Evolutionary conservation across 345 rosid genomes (phyloP).

Genomic region (Hibiscus mutabilis): DNA sequence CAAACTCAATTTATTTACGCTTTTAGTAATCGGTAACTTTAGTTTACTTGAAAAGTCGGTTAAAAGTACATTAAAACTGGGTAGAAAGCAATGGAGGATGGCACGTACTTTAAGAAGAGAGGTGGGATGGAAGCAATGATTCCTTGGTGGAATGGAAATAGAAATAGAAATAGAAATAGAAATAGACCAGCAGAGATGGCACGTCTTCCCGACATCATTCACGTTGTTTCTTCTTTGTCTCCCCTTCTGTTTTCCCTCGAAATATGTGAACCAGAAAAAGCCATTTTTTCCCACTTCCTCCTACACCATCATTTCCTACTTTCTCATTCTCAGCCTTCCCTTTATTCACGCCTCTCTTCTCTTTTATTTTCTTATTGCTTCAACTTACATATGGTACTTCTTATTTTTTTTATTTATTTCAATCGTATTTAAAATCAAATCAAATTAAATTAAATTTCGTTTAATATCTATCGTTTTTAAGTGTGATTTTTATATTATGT

Average conservation of each 20-base stretch:
- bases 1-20: no score
- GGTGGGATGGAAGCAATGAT: neutral
- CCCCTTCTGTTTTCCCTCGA: neutral
- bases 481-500: no score
- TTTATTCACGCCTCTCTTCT: constrained; percentile 3
- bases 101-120: neutral
- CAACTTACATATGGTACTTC: no score
- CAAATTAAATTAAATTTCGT: no score
- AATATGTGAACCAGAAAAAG: neutral
- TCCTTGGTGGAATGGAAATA: neutral
- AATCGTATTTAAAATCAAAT: no score
- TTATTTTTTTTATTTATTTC: no score
- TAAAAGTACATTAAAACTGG: neutral
- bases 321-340: neutral
- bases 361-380: neutral
- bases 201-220: neutral
- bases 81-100: neutral
- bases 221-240: neutral
- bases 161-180: no score
- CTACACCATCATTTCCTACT: neutral
- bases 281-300: neutral
- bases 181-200: neutral
- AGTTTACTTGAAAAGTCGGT: no score
- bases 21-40: no score
- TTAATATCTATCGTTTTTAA: no score